Percentiles rank a stretch among this genome's conserved stretches.
Conservation (phyloP, 2,329 filamentous ascomycete genomes). For the Phialophora macrospora region DNA sequence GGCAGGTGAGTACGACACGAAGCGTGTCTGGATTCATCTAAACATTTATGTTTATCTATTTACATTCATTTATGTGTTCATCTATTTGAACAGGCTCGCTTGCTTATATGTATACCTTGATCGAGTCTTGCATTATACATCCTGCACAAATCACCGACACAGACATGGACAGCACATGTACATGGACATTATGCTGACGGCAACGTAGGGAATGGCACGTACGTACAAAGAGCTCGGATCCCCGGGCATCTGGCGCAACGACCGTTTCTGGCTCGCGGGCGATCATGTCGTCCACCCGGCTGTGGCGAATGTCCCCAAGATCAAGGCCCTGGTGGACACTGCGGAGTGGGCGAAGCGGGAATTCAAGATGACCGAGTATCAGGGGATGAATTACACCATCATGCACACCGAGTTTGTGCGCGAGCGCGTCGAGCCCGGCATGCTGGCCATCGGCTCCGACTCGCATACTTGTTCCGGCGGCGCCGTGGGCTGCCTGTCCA, state of each 20-base stretch:
- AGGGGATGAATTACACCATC: constrained; percentile 51
- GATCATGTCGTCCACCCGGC: constrained; percentile 57
- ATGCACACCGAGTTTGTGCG: constrained; percentile 56
- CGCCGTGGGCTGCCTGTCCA: constrained; percentile 48
- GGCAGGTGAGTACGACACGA: constrained; percentile 42
- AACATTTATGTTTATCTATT: too few relatives aligned
- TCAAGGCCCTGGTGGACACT: constrained; percentile 47
- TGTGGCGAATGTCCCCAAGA: constrained; percentile 45
- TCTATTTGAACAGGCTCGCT: too few relatives aligned
- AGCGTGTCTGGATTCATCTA: not conserved
- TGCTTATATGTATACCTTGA: too few relatives aligned
- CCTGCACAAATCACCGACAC: not conserved
- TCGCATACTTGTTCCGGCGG: constrained; percentile 56
- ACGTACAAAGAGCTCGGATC: constrained; percentile 49
- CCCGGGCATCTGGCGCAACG: constrained; percentile 56
- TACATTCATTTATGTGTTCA: too few relatives aligned
- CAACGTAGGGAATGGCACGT: constrained; percentile 47
- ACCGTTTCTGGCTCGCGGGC: constrained; percentile 57
- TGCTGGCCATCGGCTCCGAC: constrained; percentile 52
- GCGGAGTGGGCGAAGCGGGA: constrained; percentile 47
- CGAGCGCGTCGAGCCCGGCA: constrained; percentile 53
- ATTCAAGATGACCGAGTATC: constrained; percentile 54
- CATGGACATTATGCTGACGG: not conserved
- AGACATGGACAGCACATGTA: not conserved
- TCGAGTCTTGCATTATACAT: too few relatives aligned